A percentile compares a stretch with the other conserved stretches of the same genome.
These are phyloP conservation scores for Fusarium haematococcum DNA, from an alignment of 2,329 filamentous ascomycete species.

Conservation along the genomic window DNA sequence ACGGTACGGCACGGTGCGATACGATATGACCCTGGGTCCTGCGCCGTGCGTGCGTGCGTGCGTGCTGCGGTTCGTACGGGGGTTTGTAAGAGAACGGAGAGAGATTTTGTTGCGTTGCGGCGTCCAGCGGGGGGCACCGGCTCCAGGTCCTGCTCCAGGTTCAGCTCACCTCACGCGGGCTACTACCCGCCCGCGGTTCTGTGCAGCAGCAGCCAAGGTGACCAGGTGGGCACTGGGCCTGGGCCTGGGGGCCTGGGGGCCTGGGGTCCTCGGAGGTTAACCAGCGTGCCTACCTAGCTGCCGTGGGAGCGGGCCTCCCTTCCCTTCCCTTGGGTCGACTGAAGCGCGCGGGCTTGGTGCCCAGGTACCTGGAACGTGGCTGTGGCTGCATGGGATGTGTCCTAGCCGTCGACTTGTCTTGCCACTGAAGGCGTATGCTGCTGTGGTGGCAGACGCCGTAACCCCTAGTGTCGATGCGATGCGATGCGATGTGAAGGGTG, in stretches of 20 bases:
- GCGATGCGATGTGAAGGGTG: slow-evolving; percentile 6
- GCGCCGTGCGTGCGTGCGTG: neutral
- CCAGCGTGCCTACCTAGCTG: neutral
- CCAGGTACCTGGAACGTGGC: slow-evolving; percentile 15
- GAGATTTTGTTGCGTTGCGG: neutral
- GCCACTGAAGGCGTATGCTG: neutral
- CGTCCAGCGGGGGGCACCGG: neutral
- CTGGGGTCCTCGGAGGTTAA: neutral
- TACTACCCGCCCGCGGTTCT: neutral
- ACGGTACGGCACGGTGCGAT: neutral
- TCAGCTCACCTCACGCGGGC: neutral
- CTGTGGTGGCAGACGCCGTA: neutral
- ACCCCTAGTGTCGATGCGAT: slow-evolving; percentile 1
- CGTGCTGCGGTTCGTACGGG: neutral
- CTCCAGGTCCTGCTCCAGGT: neutral
- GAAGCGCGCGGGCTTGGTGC: neutral
- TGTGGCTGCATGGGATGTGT: slow-evolving; percentile 9
- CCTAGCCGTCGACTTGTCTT: neutral
- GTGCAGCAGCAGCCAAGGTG: neutral
- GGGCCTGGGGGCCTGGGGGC: no score
- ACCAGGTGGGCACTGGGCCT: neutral
- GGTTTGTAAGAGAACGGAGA: neutral
- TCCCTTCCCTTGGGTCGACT: neutral
- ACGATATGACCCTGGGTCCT: neutral
- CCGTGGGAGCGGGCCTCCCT: neutral